These are phyloP conservation scores for Barbatosphaeria neglecta DNA, from an alignment of 495 filamentous ascomycete species.

Conservation along the genomic window DNA sequence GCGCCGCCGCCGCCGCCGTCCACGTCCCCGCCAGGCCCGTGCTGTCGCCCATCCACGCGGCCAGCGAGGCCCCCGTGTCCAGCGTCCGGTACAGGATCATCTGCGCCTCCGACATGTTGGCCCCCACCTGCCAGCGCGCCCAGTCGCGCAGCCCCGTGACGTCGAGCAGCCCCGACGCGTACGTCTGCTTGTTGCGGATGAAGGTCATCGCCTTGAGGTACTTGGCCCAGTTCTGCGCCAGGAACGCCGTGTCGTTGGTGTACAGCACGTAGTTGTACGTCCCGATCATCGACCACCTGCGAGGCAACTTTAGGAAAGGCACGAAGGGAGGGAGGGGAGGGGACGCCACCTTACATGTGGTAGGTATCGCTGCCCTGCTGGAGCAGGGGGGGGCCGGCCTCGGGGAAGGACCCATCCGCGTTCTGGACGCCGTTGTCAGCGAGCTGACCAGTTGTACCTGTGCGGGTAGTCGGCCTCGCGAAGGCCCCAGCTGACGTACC, in stretches of 20 bases:
- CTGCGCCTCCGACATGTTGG: conserved; percentile 43
- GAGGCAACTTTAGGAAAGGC: neutral
- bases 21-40: conserved; percentile 32
- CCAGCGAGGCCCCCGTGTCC: conserved; percentile 35
- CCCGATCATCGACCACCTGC: conserved; percentile 43
- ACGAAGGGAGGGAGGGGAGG: neutral
- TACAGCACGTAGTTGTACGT: conserved; percentile 52
- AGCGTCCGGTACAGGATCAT: conserved; percentile 48
- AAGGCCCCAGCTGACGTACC: no score
- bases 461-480: no score
- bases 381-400: conserved; percentile 47
- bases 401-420: conserved; percentile 20
- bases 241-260: conserved; percentile 42
- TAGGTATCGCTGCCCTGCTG: conserved; percentile 49
- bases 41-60: conserved; percentile 36
- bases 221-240: conserved; percentile 35
- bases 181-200: conserved; percentile 39
- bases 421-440: neutral
- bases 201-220: conserved; percentile 45
- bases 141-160: conserved; percentile 46
- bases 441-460: no score
- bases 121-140: conserved; percentile 43
- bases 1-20: conserved; percentile 23
- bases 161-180: conserved; percentile 37
- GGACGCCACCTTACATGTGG: conserved; percentile 36